phyloP scores from a whole-genome alignment of 768 basidiomycete genomes.

The Gymnopilus junonius region DNA sequence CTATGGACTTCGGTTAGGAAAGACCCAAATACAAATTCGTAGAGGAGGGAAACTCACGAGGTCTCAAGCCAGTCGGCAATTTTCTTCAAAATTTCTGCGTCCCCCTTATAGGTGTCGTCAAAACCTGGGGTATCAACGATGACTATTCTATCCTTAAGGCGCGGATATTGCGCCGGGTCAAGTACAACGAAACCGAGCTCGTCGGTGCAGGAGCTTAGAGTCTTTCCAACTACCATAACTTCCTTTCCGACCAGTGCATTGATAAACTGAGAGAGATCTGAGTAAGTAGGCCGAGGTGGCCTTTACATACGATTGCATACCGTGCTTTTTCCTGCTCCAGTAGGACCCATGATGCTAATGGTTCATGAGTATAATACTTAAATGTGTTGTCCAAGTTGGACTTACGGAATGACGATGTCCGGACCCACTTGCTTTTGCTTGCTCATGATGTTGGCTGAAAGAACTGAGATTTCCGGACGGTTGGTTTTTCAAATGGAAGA shows the following conservation, averaged over 20 bases:
- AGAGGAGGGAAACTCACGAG: background rate
- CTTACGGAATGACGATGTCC: background rate
- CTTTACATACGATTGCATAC: background rate
- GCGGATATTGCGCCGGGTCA: background rate
- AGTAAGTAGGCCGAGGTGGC: background rate
- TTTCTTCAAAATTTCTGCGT: background rate
- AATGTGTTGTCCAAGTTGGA: background rate
- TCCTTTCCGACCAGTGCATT: background rate
- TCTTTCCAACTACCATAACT: background rate
- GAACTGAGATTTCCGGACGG: background rate
- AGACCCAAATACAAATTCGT: too few species aligned
- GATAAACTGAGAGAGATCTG: background rate
- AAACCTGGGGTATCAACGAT: background rate
- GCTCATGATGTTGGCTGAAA: background rate
- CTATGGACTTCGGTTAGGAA: too few species aligned
- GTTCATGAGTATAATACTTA: background rate
- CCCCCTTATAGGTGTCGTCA: background rate
- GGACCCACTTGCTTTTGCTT: background rate
- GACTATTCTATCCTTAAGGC: background rate
- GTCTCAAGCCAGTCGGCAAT: background rate
- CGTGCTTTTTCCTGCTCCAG: background rate
- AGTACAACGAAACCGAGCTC: background rate
- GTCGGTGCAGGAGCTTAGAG: background rate
- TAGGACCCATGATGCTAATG: slow-evolving; percentile 6
- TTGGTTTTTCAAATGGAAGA: background rate